These are phyloP conservation scores for Cyberlindnera sargentensis DNA, from an alignment of 805 yeast species.

Conservation along the genomic window DNA sequence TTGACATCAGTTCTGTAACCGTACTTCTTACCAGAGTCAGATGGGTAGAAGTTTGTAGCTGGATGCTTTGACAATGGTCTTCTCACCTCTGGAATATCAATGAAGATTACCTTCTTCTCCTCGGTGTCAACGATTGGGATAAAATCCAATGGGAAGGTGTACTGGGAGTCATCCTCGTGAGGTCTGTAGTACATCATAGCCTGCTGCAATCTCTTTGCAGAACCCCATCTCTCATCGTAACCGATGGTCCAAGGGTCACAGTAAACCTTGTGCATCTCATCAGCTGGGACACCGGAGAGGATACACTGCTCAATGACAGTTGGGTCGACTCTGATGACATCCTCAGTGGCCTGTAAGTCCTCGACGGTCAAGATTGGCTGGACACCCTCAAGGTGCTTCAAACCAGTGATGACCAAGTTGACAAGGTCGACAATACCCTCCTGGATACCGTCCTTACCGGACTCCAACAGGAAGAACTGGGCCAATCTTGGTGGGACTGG, in stretches of 20 bases:
- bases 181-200: slow-evolving; percentile 74
- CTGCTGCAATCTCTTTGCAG: slow-evolving; percentile 67
- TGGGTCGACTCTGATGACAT: slow-evolving; percentile 61
- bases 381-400: slow-evolving; percentile 47
- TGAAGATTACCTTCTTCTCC: slow-evolving; percentile 57
- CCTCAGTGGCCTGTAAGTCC: slow-evolving; percentile 59
- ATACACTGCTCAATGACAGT: slow-evolving; percentile 66
- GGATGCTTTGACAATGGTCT: slow-evolving; percentile 62
- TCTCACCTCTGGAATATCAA: slow-evolving; percentile 71
- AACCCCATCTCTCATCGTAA: slow-evolving; percentile 74
- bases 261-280: slow-evolving; percentile 40
- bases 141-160: slow-evolving; percentile 65
- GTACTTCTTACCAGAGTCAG: slow-evolving; percentile 51
- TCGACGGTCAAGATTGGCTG: slow-evolving; percentile 72
- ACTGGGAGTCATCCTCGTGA: slow-evolving; percentile 69
- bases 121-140: slow-evolving; percentile 78
- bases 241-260: slow-evolving; percentile 71
- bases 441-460: slow-evolving; percentile 53
- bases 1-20: slow-evolving; percentile 60
- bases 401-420: slow-evolving; percentile 38
- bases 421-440: slow-evolving; percentile 65
- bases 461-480: slow-evolving; percentile 53
- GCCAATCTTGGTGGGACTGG: slow-evolving; percentile 65
- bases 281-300: slow-evolving; percentile 58
- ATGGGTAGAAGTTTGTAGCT: slow-evolving; percentile 65